Evolutionary conservation across 306 rosid species (phyloP).

Genomic region (Citrullus amarus): DNA sequence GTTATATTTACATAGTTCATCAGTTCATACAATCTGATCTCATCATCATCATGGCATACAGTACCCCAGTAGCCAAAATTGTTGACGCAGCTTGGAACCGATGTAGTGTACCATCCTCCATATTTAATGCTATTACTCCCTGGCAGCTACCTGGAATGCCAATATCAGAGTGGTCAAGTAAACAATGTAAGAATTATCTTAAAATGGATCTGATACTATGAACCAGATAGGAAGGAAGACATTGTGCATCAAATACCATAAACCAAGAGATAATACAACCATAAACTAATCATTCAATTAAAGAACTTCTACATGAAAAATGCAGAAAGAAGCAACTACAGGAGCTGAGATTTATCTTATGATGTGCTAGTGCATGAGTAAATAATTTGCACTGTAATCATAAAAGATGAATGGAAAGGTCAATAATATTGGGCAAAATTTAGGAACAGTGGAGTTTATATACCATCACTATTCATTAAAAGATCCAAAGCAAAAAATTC

Average conservation of each 20-base stretch:
- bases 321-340: neutral
- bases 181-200: neutral
- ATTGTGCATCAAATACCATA: neutral
- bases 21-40: neutral
- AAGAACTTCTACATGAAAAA: neutral
- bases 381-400: neutral
- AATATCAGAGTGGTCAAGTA: slow-evolving; percentile 8
- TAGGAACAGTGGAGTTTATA: slow-evolving; percentile 8
- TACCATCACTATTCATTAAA: slow-evolving; percentile 68
- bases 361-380: neutral
- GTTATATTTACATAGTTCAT: neutral
- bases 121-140: slow-evolving; percentile 80
- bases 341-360: neutral
- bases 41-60: neutral
- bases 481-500: slow-evolving; percentile 88
- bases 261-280: neutral
- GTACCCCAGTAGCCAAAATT: slow-evolving; percentile 92
- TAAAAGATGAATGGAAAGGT: neutral
- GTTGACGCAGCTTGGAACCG: slow-evolving; percentile 82
- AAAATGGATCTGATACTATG: neutral
- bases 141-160: slow-evolving; percentile 66
- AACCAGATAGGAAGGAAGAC: neutral
- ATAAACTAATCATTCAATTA: neutral
- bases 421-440: neutral
- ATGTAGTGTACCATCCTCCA: slow-evolving; percentile 91